phyloP scores from a whole-genome alignment of 495 filamentous ascomycete species.

The Talaromyces proteolyticus region DNA sequence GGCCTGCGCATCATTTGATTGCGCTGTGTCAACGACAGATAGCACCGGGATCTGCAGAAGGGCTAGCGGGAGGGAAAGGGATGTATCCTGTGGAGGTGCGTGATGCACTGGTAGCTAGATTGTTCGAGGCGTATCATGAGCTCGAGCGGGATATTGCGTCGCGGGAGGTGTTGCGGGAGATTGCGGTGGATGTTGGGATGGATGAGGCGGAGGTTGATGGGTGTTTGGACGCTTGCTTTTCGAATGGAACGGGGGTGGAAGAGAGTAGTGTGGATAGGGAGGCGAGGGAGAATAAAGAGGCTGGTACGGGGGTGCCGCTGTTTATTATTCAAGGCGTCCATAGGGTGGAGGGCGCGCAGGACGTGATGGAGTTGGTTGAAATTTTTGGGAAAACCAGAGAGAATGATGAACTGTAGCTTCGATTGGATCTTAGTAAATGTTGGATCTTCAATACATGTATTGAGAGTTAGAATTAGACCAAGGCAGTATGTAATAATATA shows the following conservation, averaged over 20 bases:
- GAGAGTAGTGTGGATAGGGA: constrained; percentile 53
- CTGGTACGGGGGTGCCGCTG: constrained; percentile 50
- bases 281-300: constrained; percentile 40
- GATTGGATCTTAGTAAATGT: too few species aligned
- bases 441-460: too few species aligned
- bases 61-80: neutral
- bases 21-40: neutral
- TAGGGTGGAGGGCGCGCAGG: constrained; percentile 41
- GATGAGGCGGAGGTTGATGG: constrained; percentile 1
- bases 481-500: too few species aligned
- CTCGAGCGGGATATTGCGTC: constrained; percentile 14
- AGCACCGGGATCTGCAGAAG: neutral
- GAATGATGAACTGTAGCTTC: neutral
- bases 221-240: constrained; percentile 7
- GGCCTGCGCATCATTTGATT: constrained; percentile 12
- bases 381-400: constrained; percentile 27
- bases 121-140: constrained; percentile 18
- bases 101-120: constrained; percentile 4
- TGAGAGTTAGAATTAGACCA: too few species aligned
- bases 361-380: constrained; percentile 30
- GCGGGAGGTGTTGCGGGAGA: constrained; percentile 9
- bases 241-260: neutral
- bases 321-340: constrained; percentile 49
- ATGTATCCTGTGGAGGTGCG: constrained; percentile 4
- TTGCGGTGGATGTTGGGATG: constrained; percentile 8